Conservation (phyloP, 345 rosid genomes). For the Sonneratia caseolaris region DNA sequence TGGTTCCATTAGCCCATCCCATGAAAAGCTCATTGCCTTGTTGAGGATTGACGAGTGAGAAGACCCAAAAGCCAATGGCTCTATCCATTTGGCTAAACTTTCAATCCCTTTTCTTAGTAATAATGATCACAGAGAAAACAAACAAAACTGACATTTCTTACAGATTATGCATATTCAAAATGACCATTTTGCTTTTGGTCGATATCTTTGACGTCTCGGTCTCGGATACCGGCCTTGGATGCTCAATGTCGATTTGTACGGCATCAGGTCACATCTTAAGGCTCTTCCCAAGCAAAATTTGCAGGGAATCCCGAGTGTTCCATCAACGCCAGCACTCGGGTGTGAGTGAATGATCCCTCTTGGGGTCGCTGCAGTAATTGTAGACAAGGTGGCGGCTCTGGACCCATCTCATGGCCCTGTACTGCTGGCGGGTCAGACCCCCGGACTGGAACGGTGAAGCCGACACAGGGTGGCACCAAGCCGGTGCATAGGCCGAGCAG, state of each 20-base stretch:
- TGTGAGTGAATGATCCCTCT: slow-evolving; percentile 70
- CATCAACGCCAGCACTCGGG: slow-evolving; percentile 62
- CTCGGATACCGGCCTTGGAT: not conserved
- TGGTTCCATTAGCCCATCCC: too few relatives aligned
- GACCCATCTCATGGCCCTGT: slow-evolving; percentile 70
- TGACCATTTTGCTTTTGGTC: not conserved
- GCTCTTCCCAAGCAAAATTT: too few relatives aligned
- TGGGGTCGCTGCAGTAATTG: slow-evolving; percentile 66
- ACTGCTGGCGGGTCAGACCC: slow-evolving; percentile 50
- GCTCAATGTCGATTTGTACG: not conserved
- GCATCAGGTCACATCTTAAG: slow-evolving; percentile 5
- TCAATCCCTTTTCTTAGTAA: not conserved
- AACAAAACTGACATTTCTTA: not conserved
- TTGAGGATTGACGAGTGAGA: slow-evolving; percentile 23
- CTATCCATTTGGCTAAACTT: not conserved
- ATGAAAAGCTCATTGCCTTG: slow-evolving; percentile 14
- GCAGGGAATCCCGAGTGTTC: not conserved
- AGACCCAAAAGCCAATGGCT: slow-evolving; percentile 3
- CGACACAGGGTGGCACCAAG: slow-evolving; percentile 52
- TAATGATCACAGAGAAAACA: not conserved
- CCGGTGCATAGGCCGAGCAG: slow-evolving; percentile 61
- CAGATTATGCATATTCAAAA: not conserved
- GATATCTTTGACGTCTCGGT: not conserved
- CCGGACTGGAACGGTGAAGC: slow-evolving; percentile 72
- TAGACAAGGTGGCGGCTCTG: slow-evolving; percentile 59